Evolutionary conservation across 2,329 filamentous ascomycete species (phyloP).

Genomic region (Botrytis fragariae): DNA sequence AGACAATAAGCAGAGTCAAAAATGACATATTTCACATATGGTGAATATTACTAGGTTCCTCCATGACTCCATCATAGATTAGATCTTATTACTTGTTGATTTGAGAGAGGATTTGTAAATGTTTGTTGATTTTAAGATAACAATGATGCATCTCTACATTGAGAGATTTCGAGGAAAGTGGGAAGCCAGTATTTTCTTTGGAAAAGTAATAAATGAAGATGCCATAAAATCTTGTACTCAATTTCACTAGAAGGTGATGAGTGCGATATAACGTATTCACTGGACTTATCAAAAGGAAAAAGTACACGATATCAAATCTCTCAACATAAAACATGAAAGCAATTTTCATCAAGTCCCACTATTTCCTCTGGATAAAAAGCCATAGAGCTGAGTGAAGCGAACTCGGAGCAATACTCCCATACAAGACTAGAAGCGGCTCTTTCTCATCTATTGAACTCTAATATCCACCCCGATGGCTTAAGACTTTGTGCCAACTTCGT

Average conservation of each 20-base stretch:
- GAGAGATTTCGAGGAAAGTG: neutral
- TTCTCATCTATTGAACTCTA: neutral
- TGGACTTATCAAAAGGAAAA: neutral
- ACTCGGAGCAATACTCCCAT: neutral
- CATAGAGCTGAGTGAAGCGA: neutral
- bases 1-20: neutral
- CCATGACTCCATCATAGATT: neutral
- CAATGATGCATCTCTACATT: neutral
- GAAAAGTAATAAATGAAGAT: neutral
- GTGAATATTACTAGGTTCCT: neutral
- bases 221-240: no score
- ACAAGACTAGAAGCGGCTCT: neutral
- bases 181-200: neutral
- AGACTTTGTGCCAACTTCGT: neutral
- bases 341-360: neutral
- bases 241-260: neutral
- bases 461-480: neutral
- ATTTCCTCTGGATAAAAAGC: no score
- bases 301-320: neutral
- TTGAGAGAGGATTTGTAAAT: neutral
- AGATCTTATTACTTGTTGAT: neutral
- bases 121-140: neutral
- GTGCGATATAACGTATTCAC: neutral
- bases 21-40: neutral
- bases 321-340: neutral